These are phyloP conservation scores for Garcia nutans DNA, from an alignment of 345 rosid species.

Conservation along the genomic window DNA sequence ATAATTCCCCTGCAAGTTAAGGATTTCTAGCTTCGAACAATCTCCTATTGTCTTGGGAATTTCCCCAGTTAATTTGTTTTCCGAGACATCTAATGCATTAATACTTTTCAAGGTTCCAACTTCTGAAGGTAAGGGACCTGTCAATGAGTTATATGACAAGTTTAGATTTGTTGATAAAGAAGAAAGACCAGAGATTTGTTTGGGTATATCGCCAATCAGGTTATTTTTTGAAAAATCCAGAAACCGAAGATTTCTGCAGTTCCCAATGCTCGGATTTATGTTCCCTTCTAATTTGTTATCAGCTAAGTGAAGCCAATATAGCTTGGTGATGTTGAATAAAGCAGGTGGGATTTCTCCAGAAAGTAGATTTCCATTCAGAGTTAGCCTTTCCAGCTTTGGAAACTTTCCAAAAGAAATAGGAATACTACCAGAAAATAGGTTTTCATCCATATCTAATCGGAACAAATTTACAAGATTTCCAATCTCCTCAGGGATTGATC, in stretches of 20 bases:
- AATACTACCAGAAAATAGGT: conserved; percentile 16
- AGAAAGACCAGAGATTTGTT: background rate
- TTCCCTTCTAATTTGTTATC: conserved; percentile 17
- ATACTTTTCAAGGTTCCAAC: conserved; percentile 7
- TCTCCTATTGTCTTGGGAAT: conserved; percentile 13
- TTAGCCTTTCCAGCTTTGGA: background rate
- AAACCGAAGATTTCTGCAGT: background rate
- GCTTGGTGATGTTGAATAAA: background rate
- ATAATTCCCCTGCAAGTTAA: conserved; percentile 7
- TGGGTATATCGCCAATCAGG: conserved; percentile 7
- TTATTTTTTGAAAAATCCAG: conserved; percentile 2
- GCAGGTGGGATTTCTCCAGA: conserved; percentile 16
- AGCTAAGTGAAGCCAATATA: background rate
- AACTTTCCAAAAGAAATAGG: conserved; percentile 6
- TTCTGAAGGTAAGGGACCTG: background rate
- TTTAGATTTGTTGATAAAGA: background rate
- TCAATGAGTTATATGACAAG: conserved; percentile 9
- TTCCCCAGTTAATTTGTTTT: conserved; percentile 11
- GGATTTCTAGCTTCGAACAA: conserved; percentile 2
- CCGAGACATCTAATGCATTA: background rate
- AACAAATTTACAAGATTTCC: conserved; percentile 25
- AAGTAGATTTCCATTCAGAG: background rate
- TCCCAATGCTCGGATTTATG: conserved; percentile 1
- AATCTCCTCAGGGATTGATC: conserved; percentile 7
- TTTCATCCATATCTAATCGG: background rate